Base-by-base conservation (phyloP, 345 rosid species). In the Gossypium australe region DNA sequence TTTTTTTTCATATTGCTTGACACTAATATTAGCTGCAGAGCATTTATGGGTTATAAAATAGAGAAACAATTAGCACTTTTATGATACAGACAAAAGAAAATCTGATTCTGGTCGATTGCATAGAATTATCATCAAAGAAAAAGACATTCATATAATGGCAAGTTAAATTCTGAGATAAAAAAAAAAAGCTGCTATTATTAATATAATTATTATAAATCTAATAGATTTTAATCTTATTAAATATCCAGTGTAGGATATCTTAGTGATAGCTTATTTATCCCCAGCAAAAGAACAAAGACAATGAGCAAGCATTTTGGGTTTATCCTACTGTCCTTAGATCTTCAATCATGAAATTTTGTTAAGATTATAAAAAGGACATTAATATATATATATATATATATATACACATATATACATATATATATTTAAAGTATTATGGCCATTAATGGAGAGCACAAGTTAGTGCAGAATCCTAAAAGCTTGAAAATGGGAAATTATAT, bases 31-130 rank as follows among this genome's bases (percentile, higher is more conserved):
- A 78, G 67, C 69, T 64, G 64, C 78, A 76, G 78, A 56, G 71
- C 74, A 68, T 67, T 70, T 76, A 62, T 74, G 79, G 77, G 78
- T 70, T 57, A 60, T 56, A 70, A 70, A 57, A 75, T 72, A 55
- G 76, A 61, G 53, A 75, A 74, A 67, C 45, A 76, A 66, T 66
- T 49, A 67, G 76, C 76, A 75, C 78, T 73, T 70, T 65, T 68
- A 34, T 48, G 55, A 80, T 75, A 77, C 48, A 70, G 82, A 79
- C 86, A 85, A 82, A 78, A 80, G 38, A 71, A 65, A 73, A 80
- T 82, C 77, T 72, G 75, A 51, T 82, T 72, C 68, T 52, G 75
- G 72, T 79, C 70, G 69, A 76, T 80, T 60, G 52, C 75, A 63
- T 71, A 76, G 58, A 64, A 78, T 80, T 69, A 49, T 27, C 51